Evolutionary conservation across 352 stramenopile species (phyloP).

Genomic region (Blastocystis hominis): DNA sequence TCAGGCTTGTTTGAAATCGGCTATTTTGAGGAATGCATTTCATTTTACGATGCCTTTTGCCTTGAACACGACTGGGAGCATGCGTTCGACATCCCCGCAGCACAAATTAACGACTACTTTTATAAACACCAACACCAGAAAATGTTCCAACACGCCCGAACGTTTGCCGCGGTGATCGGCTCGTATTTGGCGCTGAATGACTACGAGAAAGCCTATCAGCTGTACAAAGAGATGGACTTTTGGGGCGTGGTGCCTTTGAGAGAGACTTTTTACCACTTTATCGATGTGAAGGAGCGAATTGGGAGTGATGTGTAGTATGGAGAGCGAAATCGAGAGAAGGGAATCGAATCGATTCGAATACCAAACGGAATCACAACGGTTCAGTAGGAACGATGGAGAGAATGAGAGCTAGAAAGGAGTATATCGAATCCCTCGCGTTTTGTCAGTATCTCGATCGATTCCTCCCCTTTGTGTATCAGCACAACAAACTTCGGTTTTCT

Average conservation of each 20-base stretch:
- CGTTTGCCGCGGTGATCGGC: conserved; percentile 28
- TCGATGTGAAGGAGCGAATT: neutral
- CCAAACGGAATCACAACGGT: neutral
- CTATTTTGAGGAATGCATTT: conserved; percentile 14
- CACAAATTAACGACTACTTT: neutral
- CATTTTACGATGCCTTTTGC: neutral
- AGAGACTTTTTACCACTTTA: conserved; percentile 37
- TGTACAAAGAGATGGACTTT: neutral
- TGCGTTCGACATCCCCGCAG: neutral
- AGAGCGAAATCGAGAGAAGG: neutral
- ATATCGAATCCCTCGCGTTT: neutral
- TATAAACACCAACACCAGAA: neutral
- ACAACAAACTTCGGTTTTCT: conserved; percentile 1
- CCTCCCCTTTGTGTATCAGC: neutral
- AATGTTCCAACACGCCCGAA: conserved; percentile 12
- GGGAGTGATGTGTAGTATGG: neutral
- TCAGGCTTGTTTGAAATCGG: neutral
- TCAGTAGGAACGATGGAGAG: neutral
- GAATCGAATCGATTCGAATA: neutral
- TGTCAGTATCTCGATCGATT: neutral
- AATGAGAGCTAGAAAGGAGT: neutral
- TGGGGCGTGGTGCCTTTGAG: neutral
- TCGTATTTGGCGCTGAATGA: conserved; percentile 2
- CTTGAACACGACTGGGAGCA: conserved; percentile 7
- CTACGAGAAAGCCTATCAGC: neutral